Conservation (phyloP, 192 early-diverging fungal genomes). For the Backusella sp. region DNA sequence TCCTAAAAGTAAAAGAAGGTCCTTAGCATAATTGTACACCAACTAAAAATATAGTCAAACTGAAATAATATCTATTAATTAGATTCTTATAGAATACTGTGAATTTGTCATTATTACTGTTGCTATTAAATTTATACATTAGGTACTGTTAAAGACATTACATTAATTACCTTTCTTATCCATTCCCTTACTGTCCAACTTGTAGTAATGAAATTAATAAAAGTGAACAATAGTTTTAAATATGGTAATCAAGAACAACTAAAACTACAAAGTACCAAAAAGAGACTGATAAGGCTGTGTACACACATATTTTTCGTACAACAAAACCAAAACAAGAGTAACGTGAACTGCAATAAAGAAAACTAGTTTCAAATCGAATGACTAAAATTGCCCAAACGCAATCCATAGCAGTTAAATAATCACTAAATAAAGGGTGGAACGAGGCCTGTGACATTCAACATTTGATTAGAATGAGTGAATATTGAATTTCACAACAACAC, state of each 20-base stretch:
- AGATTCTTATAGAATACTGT: background rate
- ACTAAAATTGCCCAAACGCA: background rate
- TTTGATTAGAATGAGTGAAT: background rate
- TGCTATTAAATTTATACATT: background rate
- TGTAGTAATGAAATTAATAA: background rate
- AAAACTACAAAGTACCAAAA: background rate
- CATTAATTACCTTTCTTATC: background rate
- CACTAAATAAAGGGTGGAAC: background rate
- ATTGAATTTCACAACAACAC: background rate
- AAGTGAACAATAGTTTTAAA: background rate
- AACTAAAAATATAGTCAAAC: background rate
- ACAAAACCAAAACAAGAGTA: conserved; percentile 1
- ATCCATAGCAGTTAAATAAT: background rate
- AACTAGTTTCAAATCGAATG: background rate
- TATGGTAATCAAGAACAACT: background rate
- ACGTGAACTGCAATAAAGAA: background rate
- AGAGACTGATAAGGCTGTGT: background rate
- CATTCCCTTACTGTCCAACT: background rate
- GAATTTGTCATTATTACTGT: background rate
- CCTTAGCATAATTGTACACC: background rate
- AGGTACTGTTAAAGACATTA: background rate
- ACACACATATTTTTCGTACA: background rate
- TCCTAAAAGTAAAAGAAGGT: no score
- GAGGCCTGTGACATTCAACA: background rate
- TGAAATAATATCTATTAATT: background rate